phyloP scores from a whole-genome alignment of 2,329 filamentous ascomycete species.

The Alternaria panax region DNA sequence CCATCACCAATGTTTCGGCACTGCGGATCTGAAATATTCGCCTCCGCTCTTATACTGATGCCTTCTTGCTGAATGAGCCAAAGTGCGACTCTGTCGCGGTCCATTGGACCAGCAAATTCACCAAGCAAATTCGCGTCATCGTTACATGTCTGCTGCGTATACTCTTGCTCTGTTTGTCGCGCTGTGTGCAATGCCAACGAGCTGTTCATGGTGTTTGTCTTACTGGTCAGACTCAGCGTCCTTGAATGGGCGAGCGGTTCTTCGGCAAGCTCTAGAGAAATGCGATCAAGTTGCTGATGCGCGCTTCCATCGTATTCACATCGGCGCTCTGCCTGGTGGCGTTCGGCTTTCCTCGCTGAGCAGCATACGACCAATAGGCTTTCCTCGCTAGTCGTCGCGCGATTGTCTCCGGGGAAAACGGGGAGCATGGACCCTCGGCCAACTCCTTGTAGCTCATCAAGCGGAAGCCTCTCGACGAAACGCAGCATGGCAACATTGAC shows the following conservation, averaged over 20 bases:
- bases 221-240: background rate
- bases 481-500: constrained; percentile 14
- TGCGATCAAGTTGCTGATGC: background rate
- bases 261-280: background rate
- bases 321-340: background rate
- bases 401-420: no score
- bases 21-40: background rate
- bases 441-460: constrained; percentile 5
- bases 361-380: constrained; percentile 3
- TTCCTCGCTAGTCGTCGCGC: background rate
- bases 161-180: background rate
- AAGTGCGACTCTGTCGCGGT: background rate
- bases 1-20: background rate
- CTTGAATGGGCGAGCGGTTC: background rate
- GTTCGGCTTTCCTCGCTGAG: background rate
- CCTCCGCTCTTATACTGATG: background rate
- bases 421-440: background rate
- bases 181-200: background rate
- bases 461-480: constrained; percentile 3
- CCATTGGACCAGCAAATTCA: background rate
- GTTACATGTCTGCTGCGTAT: background rate
- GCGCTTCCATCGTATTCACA: background rate
- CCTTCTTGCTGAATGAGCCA: background rate
- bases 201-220: background rate
- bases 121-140: background rate